These are phyloP conservation scores for Solanum lignicaule DNA, from an alignment of 257 asterid genomes.

Conservation along the genomic window DNA sequence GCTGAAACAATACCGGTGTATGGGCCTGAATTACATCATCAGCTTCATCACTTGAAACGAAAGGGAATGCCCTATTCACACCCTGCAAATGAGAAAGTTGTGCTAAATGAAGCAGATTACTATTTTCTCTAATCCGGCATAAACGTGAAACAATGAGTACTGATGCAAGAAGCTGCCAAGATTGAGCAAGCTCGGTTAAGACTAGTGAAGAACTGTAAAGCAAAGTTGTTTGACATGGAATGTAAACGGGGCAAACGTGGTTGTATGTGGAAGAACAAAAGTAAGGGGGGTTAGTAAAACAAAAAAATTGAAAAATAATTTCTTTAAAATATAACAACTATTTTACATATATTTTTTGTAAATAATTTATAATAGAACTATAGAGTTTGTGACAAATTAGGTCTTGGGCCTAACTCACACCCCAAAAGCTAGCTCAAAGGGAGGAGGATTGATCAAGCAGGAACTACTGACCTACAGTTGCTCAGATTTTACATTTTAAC, in stretches of 20 bases:
- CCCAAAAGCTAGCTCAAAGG: neutral
- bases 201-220: neutral
- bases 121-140: neutral
- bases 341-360: neutral
- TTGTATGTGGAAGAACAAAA: neutral
- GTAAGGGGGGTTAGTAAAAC: neutral
- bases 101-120: neutral
- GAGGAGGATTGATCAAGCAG: neutral
- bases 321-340: neutral
- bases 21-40: slow-evolving; percentile 79
- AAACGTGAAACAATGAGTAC: neutral
- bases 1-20: slow-evolving; percentile 83
- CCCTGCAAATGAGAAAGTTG: slow-evolving; percentile 52
- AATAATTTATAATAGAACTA: neutral
- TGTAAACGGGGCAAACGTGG: neutral
- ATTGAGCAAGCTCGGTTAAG: neutral
- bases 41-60: slow-evolving; percentile 68
- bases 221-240: neutral
- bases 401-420: neutral
- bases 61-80: slow-evolving; percentile 93
- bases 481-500: neutral
- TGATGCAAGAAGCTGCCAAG: neutral
- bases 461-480: neutral
- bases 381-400: neutral
- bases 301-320: neutral